Conservation (phyloP, 805 yeast species). For the Ogataea nakhonphanomensis region DNA sequence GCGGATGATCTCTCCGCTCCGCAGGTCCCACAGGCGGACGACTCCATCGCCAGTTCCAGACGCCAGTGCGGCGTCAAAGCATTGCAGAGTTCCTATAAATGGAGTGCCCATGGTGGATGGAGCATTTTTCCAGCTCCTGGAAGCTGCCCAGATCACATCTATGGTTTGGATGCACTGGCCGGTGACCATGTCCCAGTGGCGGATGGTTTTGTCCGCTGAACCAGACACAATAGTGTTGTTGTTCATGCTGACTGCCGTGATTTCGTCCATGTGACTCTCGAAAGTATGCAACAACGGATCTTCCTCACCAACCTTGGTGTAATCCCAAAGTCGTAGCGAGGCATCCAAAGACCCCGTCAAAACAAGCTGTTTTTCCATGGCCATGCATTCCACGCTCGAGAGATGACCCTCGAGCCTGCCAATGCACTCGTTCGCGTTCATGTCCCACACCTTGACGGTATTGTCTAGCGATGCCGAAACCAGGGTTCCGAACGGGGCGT, state of each 20-base stretch:
- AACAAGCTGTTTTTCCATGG: conserved; percentile 48
- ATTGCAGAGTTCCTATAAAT: conserved; percentile 64
- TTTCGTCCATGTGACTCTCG: conserved; percentile 63
- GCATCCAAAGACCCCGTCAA: conserved; percentile 65
- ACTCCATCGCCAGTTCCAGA: conserved; percentile 76
- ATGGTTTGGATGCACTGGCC: conserved; percentile 70
- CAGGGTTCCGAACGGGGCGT: conserved; percentile 69
- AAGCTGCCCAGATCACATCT: conserved; percentile 62
- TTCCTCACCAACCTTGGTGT: conserved; percentile 26
- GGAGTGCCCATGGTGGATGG: conserved; percentile 28
- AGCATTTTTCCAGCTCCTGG: conserved; percentile 21
- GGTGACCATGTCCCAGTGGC: conserved; percentile 70
- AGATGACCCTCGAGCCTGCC: conserved; percentile 59
- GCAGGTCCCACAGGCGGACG: conserved; percentile 72
- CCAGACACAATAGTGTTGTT: conserved; percentile 59
- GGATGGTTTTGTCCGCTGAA: conserved; percentile 64
- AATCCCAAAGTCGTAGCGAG: conserved; percentile 59
- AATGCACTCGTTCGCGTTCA: conserved; percentile 49
- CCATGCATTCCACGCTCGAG: conserved; percentile 57
- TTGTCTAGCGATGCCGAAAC: conserved; percentile 79
- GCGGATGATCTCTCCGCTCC: conserved; percentile 64
- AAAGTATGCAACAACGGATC: conserved; percentile 43
- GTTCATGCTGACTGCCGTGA: conserved; percentile 52
- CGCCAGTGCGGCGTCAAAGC: conserved; percentile 73
- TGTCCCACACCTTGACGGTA: conserved; percentile 81